phyloP scores from a whole-genome alignment of 1,284 basidiomycete species.

The Ganoderma lucidum region DNA sequence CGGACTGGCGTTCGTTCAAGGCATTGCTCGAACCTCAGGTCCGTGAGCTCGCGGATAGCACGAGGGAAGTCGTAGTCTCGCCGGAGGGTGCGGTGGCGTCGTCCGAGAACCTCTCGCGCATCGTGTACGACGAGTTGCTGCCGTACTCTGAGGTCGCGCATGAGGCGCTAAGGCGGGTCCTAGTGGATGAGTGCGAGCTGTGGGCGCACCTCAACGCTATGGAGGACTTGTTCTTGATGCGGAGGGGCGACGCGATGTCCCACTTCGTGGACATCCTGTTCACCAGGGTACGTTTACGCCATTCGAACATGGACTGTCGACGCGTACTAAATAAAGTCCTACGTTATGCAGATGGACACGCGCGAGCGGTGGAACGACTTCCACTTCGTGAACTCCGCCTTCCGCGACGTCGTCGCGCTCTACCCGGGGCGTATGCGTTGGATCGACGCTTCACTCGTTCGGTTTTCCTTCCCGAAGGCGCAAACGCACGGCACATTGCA shows the following conservation, averaged over 20 bases:
- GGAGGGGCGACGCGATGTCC: constrained; percentile 74
- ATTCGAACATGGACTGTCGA: not conserved
- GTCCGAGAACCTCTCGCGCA: constrained; percentile 63
- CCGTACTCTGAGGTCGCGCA: constrained; percentile 66
- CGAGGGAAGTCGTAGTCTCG: constrained; percentile 12
- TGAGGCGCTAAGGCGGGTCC: constrained; percentile 61
- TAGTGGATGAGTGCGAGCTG: constrained; percentile 77
- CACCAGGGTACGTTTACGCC: constrained; percentile 59
- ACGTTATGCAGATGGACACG: constrained; percentile 66
- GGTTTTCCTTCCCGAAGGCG: constrained; percentile 60
- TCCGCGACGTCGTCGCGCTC: constrained; percentile 71
- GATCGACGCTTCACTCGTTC: constrained; percentile 79
- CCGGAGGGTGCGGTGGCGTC: constrained; percentile 45
- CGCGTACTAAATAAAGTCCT: not conserved
- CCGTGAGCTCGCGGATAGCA: not conserved
- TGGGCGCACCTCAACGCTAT: constrained; percentile 75
- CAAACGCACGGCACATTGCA: constrained; percentile 44
- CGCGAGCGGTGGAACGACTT: constrained; percentile 82
- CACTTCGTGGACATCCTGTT: constrained; percentile 79
- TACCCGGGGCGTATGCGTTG: constrained; percentile 50
- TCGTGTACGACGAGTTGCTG: constrained; percentile 70
- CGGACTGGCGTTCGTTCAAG: constrained; percentile 42
- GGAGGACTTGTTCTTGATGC: constrained; percentile 80
- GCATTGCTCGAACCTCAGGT: constrained; percentile 18
- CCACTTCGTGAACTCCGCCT: constrained; percentile 83